phyloP scores from a whole-genome alignment of 1,284 basidiomycete species.

The Sporisorium sorghi region DNA sequence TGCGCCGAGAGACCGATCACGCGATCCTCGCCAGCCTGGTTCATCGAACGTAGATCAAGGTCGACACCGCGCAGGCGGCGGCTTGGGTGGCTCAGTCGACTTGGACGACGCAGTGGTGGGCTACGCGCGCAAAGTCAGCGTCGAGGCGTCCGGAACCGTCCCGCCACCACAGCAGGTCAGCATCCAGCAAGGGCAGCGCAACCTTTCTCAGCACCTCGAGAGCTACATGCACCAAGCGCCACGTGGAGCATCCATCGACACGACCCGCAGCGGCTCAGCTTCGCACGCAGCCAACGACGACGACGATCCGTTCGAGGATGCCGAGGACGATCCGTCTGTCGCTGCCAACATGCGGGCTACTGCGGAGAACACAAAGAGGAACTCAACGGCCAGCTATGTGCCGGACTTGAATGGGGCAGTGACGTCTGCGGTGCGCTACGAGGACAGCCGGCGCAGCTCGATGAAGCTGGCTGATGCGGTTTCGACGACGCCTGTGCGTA shows the following conservation, averaged over 20 bases:
- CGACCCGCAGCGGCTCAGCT: conserved; percentile 13
- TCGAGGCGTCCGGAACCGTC: conserved; percentile 40
- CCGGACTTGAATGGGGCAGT: conserved; percentile 38
- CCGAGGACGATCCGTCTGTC: conserved; percentile 41
- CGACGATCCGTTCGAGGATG: conserved; percentile 57
- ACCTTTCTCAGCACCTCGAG: conserved; percentile 46
- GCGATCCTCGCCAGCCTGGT: not conserved
- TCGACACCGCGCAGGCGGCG: conserved; percentile 7
- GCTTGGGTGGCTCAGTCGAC: conserved; percentile 29
- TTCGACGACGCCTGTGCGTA: conserved; percentile 5
- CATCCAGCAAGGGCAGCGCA: conserved; percentile 45
- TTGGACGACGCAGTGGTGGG: conserved; percentile 43
- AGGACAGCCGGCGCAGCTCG: conserved; percentile 24
- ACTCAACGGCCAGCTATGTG: conserved; percentile 44
- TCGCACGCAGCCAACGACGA: conserved; percentile 6
- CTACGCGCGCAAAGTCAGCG: conserved; percentile 44
- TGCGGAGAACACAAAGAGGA: conserved; percentile 40
- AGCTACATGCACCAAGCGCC: conserved; percentile 25
- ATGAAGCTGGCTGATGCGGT: conserved; percentile 7
- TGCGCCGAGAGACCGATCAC: conserved; percentile 6
- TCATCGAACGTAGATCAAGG: conserved; percentile 8
- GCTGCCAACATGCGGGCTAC: conserved; percentile 25
- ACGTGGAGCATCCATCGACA: conserved; percentile 26
- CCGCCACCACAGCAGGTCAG: conserved; percentile 34
- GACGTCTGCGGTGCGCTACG: conserved; percentile 30